Base-by-base conservation (phyloP, 1,284 basidiomycete genomes). In the Cryptococcus sp. region DNA sequence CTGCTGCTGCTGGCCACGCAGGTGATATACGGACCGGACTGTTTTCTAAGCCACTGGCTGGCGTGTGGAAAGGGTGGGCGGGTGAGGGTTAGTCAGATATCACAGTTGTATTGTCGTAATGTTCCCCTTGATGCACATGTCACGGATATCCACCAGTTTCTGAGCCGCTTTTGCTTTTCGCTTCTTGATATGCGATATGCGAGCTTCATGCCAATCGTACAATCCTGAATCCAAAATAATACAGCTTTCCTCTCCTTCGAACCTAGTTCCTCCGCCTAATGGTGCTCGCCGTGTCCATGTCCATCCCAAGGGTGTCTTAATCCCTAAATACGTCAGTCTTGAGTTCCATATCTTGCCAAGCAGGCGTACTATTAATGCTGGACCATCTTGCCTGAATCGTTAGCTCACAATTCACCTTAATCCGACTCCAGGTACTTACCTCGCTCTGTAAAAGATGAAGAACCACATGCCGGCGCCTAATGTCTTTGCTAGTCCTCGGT, bases 391-490 rank as follows among this genome's bases (percentile, higher is more conserved):
- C 56, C 78, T 78, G 52, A n/a, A 52, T 32, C 21, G 18, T 48
- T 10, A 36, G 37, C 50, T 43, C 46, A n/a, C 54, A 55, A 50
- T 42, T 48, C 19, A 24, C 42, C n/a, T 37, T 11, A 11, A 36
- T 24, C 2, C 36, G 11, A 36, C 10, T 21, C 21, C 41, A 16
- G 22, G 24, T 13, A 80, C 87, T 73, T 67, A 92, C 90, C 90
- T 81, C 59, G 87, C 85, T 55, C 90, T 84, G 77, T 93, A 94
- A 79, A 94, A 93, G 74, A 94, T 88, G 81, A 92, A 96, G 83
- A 94, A 94, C 90, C 90, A 94, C 91, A 94, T 94, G 40, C 85
- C 83, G 36, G 90, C 91, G 53, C 91, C 91, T 52, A 94, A 79
- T 48, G 83, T 82, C 76, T 91, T 92, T 39, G 87, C 82, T 32